phyloP scores from a whole-genome alignment of 2,329 filamentous ascomycete genomes.

The Alternaria tenuissima region DNA sequence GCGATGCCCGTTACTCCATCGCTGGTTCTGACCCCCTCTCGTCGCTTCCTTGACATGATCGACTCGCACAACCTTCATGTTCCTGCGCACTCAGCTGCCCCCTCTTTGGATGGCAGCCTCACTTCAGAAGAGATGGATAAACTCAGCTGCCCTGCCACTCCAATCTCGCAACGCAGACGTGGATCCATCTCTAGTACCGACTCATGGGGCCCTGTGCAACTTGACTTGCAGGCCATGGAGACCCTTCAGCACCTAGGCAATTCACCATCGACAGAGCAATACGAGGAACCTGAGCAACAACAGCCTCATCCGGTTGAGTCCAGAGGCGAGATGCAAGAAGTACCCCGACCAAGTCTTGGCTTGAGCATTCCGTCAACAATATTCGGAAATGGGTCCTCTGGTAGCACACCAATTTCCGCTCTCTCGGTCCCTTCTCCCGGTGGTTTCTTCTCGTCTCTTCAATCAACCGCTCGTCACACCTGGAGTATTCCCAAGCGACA shows the following conservation, averaged over 20 bases:
- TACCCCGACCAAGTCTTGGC: constrained; percentile 59
- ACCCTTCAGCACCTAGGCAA: constrained; percentile 75
- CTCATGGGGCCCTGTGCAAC: constrained; percentile 68
- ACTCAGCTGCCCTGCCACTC: constrained; percentile 85
- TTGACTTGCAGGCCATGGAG: constrained; percentile 81
- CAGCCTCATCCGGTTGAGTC: constrained; percentile 51
- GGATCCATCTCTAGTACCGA: constrained; percentile 59
- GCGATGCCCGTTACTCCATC: constrained; percentile 54
- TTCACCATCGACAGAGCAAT: constrained; percentile 32
- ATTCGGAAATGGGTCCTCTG: constrained; percentile 47
- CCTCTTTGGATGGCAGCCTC: constrained; percentile 88
- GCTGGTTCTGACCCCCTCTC: constrained; percentile 76
- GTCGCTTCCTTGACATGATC: constrained; percentile 76
- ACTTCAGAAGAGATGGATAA: constrained; percentile 86
- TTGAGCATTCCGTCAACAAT: constrained; percentile 36
- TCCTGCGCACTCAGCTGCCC: constrained; percentile 79
- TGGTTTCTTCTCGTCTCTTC: constrained; percentile 88
- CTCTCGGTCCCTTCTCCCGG: constrained; percentile 91
- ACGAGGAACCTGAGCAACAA: constrained; percentile 30
- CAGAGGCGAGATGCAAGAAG: constrained; percentile 69
- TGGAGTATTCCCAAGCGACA: constrained; percentile 69
- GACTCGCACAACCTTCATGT: constrained; percentile 65
- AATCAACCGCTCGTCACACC: constrained; percentile 76
- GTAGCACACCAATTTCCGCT: constrained; percentile 72
- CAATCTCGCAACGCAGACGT: constrained; percentile 61